These are phyloP conservation scores for Moricandia arvensis DNA, from an alignment of 345 rosid genomes.

Conservation along the genomic window DNA sequence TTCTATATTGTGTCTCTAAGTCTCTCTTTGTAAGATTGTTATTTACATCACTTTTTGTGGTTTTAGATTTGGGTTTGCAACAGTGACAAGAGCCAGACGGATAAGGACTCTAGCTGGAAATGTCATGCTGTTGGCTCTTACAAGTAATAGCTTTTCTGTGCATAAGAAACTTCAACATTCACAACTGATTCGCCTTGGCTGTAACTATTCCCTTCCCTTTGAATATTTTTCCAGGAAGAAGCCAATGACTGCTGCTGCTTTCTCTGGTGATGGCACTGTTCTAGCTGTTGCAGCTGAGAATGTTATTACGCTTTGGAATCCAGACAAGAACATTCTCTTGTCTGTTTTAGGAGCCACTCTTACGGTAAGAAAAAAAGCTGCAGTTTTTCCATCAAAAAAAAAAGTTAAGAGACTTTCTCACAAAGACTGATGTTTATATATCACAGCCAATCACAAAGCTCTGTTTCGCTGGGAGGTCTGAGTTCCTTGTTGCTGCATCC, in stretches of 20 bases:
- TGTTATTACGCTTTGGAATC: constrained; percentile 88
- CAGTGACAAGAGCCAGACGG: constrained; percentile 40
- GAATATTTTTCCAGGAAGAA: constrained; percentile 54
- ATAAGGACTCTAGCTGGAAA: constrained; percentile 63
- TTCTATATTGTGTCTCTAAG: background rate
- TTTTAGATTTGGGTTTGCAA: constrained; percentile 75
- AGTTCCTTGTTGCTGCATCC: constrained; percentile 73
- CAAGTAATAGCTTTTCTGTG: constrained; percentile 52
- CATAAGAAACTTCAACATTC: background rate
- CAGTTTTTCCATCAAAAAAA: background rate
- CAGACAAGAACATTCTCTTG: constrained; percentile 69
- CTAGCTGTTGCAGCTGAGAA: constrained; percentile 96
- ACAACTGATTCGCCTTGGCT: background rate
- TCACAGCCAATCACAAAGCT: constrained; percentile 51
- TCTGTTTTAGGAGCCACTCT: constrained; percentile 73
- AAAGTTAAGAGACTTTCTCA: background rate
- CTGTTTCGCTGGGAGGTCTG: constrained; percentile 71
- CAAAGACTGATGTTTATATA: background rate
- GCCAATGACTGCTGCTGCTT: constrained; percentile 91
- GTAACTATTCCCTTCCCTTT: background rate
- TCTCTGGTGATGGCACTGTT: constrained; percentile 94
- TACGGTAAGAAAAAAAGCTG: constrained; percentile 40
- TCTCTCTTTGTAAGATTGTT: background rate
- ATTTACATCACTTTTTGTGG: background rate
- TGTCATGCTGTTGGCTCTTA: constrained; percentile 93